A percentile compares a stretch with the other conserved stretches of the same genome.
These are phyloP conservation scores for Ogataea kodamae DNA, from an alignment of 805 yeast species.

Conservation along the genomic window DNA sequence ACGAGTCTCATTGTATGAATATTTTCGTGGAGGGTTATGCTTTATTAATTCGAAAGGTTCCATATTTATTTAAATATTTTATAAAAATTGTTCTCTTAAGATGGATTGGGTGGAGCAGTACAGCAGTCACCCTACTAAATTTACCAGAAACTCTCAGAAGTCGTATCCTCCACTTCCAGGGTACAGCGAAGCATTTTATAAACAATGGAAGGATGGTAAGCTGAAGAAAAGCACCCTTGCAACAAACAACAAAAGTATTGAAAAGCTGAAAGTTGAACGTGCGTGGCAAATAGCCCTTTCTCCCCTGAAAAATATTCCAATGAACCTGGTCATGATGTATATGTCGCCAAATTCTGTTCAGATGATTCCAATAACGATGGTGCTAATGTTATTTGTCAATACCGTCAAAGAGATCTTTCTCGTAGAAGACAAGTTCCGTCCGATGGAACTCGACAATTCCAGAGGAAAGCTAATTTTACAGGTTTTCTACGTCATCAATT, in stretches of 20 bases:
- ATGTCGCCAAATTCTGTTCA: constrained; percentile 91
- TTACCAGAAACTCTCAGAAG: constrained; percentile 3
- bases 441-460: constrained; percentile 19
- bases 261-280: constrained; percentile 49
- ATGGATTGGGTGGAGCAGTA: constrained; percentile 13
- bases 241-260: constrained; percentile 24
- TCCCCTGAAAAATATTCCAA: constrained; percentile 82
- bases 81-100: constrained; percentile 1
- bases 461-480: constrained; percentile 28
- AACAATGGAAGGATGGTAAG: constrained; percentile 15
- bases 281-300: constrained; percentile 84
- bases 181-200: constrained; percentile 17
- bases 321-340: constrained; percentile 86
- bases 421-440: constrained; percentile 52
- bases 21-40: constrained; percentile 49
- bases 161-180: constrained; percentile 20
- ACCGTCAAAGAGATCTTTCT: constrained; percentile 70
- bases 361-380: constrained; percentile 86
- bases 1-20: constrained; percentile 42
- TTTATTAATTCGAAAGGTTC: constrained; percentile 41
- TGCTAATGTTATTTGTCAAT: constrained; percentile 73
- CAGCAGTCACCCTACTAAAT: constrained; percentile 1
- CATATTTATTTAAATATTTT: constrained; percentile 12
- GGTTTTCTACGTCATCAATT: constrained; percentile 33
- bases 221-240: constrained; percentile 2